Conservation (phyloP, 495 filamentous ascomycete species). For the Penicillium cataractarum region DNA sequence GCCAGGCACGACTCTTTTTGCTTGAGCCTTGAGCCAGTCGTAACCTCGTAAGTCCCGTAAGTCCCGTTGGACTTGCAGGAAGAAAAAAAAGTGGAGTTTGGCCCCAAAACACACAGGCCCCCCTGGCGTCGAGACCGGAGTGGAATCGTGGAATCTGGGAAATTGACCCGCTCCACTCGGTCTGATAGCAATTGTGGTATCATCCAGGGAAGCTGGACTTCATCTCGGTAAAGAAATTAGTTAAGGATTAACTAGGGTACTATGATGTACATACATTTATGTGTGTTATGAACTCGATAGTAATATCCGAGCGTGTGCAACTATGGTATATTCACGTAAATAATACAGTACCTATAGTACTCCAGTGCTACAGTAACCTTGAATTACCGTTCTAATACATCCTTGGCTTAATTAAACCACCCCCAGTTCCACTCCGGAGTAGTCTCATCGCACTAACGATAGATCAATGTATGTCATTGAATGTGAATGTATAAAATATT, state of each 20-base stretch:
- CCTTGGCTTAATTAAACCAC: not conserved
- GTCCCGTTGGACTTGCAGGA: not conserved
- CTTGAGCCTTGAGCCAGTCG: too few species aligned
- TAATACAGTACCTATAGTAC: too few species aligned
- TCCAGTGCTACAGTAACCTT: too few species aligned
- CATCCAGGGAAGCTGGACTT: not conserved
- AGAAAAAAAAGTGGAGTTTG: conserved; percentile 17
- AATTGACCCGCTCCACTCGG: conserved; percentile 9
- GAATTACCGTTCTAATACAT: not conserved
- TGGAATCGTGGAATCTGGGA: conserved; percentile 23
- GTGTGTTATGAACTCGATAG: not conserved
- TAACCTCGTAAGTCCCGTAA: not conserved
- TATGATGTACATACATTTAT: not conserved
- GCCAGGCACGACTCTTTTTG: not conserved
- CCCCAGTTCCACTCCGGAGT: not conserved
- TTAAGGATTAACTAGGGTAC: not conserved
- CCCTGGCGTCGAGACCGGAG: conserved; percentile 27
- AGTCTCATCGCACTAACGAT: not conserved
- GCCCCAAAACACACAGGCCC: conserved; percentile 24
- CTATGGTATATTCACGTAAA: too few species aligned
- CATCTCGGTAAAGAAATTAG: not conserved
- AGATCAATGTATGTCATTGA: not conserved
- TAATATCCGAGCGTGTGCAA: too few species aligned
- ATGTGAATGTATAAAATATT: not conserved
- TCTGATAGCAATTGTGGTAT: not conserved